phyloP scores from a whole-genome alignment of 108 stramenopile species.

The Fragilariopsis cylindrus region DNA sequence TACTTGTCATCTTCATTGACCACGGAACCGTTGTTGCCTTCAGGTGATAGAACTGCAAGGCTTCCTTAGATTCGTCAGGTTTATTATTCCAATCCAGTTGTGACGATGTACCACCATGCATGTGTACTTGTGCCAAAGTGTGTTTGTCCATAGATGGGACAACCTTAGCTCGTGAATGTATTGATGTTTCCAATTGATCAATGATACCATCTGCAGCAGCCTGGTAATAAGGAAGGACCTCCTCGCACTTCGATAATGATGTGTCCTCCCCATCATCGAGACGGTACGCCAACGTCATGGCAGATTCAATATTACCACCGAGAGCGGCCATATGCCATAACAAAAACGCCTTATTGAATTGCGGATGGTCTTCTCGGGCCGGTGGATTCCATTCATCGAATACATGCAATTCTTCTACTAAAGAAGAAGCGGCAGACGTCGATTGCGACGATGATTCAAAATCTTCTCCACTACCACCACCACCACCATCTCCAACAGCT shows the following conservation, averaged over 20 bases:
- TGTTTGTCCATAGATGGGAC: constrained; percentile 76
- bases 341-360: constrained; percentile 59
- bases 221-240: constrained; percentile 79
- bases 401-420: constrained; percentile 32
- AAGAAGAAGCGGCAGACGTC: neutral
- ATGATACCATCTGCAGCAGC: constrained; percentile 79
- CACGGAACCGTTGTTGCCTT: constrained; percentile 46
- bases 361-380: constrained; percentile 34
- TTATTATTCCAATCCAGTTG: constrained; percentile 69
- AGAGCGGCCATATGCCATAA: constrained; percentile 77
- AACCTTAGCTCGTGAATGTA: constrained; percentile 63
- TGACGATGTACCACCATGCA: constrained; percentile 77
- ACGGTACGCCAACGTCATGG: constrained; percentile 66
- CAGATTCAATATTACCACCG: constrained; percentile 76
- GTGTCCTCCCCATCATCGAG: neutral
- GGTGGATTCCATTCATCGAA: constrained; percentile 53
- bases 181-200: constrained; percentile 64
- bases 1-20: constrained; percentile 6
- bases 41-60: constrained; percentile 82
- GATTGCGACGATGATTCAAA: neutral
- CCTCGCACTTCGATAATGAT: constrained; percentile 33
- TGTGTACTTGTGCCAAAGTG: constrained; percentile 68
- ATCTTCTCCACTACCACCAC: neutral
- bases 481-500: neutral
- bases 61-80: constrained; percentile 80